A percentile compares a stretch with the other conserved stretches of the same genome.
Evolutionary conservation across 371 early-diverging fungal genomes (phyloP).

Genomic region (Syncephalastrum monosporum): DNA sequence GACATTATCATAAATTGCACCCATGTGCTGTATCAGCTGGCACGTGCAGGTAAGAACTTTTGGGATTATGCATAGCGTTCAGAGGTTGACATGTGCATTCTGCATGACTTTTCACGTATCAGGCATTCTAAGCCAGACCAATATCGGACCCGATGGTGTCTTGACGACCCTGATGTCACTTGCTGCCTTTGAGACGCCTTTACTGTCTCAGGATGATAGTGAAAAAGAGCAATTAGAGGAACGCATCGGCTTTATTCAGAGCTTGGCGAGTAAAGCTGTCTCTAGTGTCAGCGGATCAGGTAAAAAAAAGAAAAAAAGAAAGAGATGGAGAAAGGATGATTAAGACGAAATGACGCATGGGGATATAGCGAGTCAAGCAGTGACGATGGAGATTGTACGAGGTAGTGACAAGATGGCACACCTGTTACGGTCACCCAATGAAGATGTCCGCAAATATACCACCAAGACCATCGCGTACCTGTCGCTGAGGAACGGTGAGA

Average conservation of each 20-base stretch:
- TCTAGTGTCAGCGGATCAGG: slow-evolving; percentile 42
- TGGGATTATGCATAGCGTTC: background rate
- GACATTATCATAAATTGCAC: slow-evolving; percentile 46
- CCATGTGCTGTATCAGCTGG: slow-evolving; percentile 41
- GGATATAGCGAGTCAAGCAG: no score
- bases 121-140: slow-evolving; percentile 41
- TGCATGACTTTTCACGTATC: background rate
- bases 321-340: background rate
- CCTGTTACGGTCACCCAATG: slow-evolving; percentile 32
- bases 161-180: slow-evolving; percentile 31
- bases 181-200: slow-evolving; percentile 25
- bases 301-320: slow-evolving; percentile 10
- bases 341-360: no score
- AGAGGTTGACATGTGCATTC: background rate
- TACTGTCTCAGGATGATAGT: slow-evolving; percentile 6
- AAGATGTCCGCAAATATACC: slow-evolving; percentile 52
- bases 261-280: slow-evolving; percentile 45
- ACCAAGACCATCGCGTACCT: slow-evolving; percentile 62
- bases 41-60: slow-evolving; percentile 27
- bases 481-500: slow-evolving; percentile 55
- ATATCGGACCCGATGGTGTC: slow-evolving; percentile 39
- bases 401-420: slow-evolving; percentile 28
- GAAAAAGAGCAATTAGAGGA: slow-evolving; percentile 13
- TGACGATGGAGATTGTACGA: slow-evolving; percentile 31
- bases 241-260: slow-evolving; percentile 32